Evolutionary conservation across 2,329 filamentous ascomycete genomes (phyloP), one percentile per base, ranked within the genome.

Genomic region (Apiospora phragmitis): DNA sequence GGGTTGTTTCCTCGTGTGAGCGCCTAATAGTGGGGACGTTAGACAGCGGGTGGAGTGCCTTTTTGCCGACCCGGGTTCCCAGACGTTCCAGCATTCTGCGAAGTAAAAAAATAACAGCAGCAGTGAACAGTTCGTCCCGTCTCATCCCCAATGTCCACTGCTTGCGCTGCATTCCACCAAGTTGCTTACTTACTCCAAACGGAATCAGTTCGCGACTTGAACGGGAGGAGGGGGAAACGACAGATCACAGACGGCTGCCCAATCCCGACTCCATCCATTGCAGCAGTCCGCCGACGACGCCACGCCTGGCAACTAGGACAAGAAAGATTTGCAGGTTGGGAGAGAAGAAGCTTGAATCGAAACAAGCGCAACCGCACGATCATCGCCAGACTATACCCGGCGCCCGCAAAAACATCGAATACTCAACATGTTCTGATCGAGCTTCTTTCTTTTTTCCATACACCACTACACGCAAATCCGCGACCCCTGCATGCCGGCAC

Each of bases 171-270:
- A 62, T 38, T 62, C 55, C 12, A 62, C 55, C 55, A 62, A 11
- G 55, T 38, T 62, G 55, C 55, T 62, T 62, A 38, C 55, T 62
- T n/a, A 62, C 55, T 62, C 55, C 55, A 62, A 38, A 62, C 55
- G 55, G 55, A 21, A 5, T 62, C 55, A 29, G 55, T 62, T 62
- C 24, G 55, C 55, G 55, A 62, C 55, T 62, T 62, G 55, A 38
- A 38, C 32, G 32, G 55, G 32, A 62, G 55, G 55, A 62, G 55
- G 55, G 55, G 32, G 32, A 62, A 35, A 14, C 32, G 29, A 35
- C 55, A 38, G 18, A 38, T 21, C 32, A 21, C 32, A 62, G 9
- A 24, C 32, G 6, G 55, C 55, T 24, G 55, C 32, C 51, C 51
- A 59, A 59, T 59, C n/a, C 5, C 51, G 51, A 32, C 21, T 21